phyloP scores from a whole-genome alignment of 306 rosid genomes.

The Prosopis cineraria region DNA sequence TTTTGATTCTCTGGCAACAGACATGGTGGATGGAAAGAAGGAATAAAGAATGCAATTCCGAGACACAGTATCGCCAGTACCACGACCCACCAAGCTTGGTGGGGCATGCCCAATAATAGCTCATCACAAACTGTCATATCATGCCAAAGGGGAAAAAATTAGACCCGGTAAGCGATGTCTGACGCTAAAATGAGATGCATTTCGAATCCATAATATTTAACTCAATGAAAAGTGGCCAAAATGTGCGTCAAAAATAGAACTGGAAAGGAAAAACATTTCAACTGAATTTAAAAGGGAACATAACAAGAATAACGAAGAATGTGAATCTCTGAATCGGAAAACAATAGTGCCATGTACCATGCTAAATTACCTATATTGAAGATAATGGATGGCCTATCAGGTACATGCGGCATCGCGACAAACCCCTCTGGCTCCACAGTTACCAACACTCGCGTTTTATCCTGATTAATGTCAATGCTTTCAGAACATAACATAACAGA shows the following conservation, averaged over 20 bases:
- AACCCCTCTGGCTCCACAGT: slow-evolving; percentile 84
- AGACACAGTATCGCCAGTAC: slow-evolving; percentile 64
- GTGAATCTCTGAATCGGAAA: neutral
- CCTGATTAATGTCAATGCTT: slow-evolving; percentile 47
- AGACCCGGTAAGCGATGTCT: neutral
- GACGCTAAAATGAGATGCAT: neutral
- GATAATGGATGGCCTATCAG: slow-evolving; percentile 62
- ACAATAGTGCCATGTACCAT: neutral
- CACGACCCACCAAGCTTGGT: slow-evolving; percentile 82
- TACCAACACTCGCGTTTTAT: slow-evolving; percentile 47
- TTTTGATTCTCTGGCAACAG: slow-evolving; percentile 46
- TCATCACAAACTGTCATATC: slow-evolving; percentile 70
- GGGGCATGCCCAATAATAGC: slow-evolving; percentile 75
- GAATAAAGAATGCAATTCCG: slow-evolving; percentile 59
- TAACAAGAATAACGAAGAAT: slow-evolving; percentile 13
- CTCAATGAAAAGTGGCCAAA: neutral
- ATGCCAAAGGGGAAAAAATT: neutral
- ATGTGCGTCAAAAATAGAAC: neutral
- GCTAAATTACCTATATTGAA: slow-evolving; percentile 75
- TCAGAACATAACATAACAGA: slow-evolving; percentile 14
- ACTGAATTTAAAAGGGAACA: neutral
- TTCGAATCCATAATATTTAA: neutral
- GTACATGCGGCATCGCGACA: slow-evolving; percentile 63
- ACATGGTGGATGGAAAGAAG: slow-evolving; percentile 61
- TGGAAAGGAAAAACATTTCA: neutral